A percentile compares a stretch with the other conserved stretches of the same genome.
Evolutionary conservation across 192 early-diverging fungal genomes (phyloP).

Genomic region (Thamnidium elegans): DNA sequence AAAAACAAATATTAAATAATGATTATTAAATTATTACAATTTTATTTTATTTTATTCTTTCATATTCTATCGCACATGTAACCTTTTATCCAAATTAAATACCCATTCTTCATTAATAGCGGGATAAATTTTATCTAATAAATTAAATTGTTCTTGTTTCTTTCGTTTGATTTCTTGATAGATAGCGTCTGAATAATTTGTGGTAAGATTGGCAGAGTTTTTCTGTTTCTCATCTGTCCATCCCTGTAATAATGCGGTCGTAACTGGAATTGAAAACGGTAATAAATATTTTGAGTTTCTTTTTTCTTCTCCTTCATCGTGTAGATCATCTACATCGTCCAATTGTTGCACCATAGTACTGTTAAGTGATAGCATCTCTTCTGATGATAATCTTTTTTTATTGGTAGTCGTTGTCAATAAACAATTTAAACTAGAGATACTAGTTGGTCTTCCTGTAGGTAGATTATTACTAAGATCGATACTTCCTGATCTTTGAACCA

Average conservation of each 20-base stretch:
- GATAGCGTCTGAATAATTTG: constrained; percentile 1
- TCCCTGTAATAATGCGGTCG: constrained; percentile 30
- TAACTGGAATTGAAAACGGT: constrained; percentile 57
- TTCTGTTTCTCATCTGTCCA: not conserved
- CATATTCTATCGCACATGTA: not conserved
- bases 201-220: not conserved
- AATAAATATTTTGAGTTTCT: constrained; percentile 48
- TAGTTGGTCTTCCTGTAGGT: constrained; percentile 6
- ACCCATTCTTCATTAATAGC: constrained; percentile 26
- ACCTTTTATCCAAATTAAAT: constrained; percentile 19
- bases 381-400: not conserved
- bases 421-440: constrained; percentile 32
- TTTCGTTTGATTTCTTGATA: constrained; percentile 17
- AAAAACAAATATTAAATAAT: not conserved
- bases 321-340: constrained; percentile 31
- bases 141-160: constrained; percentile 8
- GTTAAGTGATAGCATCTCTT: not conserved
- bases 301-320: constrained; percentile 11
- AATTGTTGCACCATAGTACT: constrained; percentile 15
- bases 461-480: not conserved
- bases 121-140: constrained; percentile 6
- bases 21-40: not conserved
- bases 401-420: constrained; percentile 1
- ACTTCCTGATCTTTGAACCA: no score
- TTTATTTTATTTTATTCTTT: not conserved